Conservation (phyloP, 768 basidiomycete species). For the Termitomyces sp. region DNA sequence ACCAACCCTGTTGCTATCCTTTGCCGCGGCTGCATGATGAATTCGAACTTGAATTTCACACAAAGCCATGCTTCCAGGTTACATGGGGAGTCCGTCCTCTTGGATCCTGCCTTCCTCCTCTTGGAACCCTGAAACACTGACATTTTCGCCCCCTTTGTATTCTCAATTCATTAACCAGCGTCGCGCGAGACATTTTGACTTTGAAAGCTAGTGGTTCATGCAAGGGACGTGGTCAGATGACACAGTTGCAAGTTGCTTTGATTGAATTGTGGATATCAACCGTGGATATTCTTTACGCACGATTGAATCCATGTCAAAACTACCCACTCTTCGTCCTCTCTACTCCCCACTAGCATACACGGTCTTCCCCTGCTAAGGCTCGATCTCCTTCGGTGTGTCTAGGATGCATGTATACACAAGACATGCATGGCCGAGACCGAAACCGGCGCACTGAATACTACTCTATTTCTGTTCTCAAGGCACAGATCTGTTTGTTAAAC, state of each 20-base stretch:
- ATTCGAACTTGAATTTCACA: too few species aligned
- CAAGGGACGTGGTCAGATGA: slow-evolving; percentile 1
- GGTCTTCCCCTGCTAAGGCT: not conserved
- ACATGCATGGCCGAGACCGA: slow-evolving; percentile 7
- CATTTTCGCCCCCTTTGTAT: not conserved
- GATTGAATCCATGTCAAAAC: slow-evolving; percentile 2
- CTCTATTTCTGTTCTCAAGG: not conserved
- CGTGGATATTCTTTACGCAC: not conserved
- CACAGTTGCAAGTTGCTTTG: not conserved
- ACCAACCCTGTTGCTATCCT: not conserved
- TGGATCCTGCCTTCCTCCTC: not conserved
- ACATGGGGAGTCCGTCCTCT: not conserved
- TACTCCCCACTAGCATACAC: slow-evolving; percentile 1
- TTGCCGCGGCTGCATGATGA: not conserved
- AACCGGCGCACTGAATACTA: not conserved
- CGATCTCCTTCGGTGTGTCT: not conserved
- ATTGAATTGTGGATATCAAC: too few species aligned
- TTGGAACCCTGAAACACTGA: not conserved
- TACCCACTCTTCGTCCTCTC: not conserved
- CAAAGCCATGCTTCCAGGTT: not conserved
- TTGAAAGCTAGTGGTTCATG: not conserved
- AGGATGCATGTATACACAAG: not conserved
- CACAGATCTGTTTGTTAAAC: not conserved
- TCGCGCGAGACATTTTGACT: not conserved
- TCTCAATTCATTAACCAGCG: not conserved